Base-by-base conservation (phyloP, 2,329 filamentous ascomycete species). In the Mollisia scopiformis region DNA sequence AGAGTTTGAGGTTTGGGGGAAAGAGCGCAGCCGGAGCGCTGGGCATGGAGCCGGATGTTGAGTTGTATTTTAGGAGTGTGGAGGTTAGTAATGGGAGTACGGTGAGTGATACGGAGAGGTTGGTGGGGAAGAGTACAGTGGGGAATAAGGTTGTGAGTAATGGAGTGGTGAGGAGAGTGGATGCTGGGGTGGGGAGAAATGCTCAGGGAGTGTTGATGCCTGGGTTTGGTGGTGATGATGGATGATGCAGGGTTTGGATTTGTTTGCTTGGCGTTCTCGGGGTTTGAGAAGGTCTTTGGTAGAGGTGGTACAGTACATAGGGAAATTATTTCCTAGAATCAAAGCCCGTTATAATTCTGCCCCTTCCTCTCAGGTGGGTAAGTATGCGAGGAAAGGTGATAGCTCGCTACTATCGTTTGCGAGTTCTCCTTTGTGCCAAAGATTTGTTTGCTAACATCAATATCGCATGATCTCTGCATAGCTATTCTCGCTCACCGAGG, bases 1-100 rank as follows among this genome's bases (percentile, higher is more conserved):
- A 89, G 73, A 72, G 75, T 4, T 82, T 88, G 62, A 71, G 70
- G n/a, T 83, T 90, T 62, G 59, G 56, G 2, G 75, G 74, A 23
- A 82, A 80, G 16, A 69, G 82, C 27, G 65, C 66, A 4, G 66
- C 63, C 3, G 65, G 64, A 0, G 53, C 46, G 21, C 16, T 61
- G 46, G 62, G 64, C n/a, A 56, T 55, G 50, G 33, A 59, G 39
- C 53, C 30, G 28, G 62, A 64, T 61, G 71, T 73, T 52, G 75
- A 81, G 71, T 74, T 89, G 46, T 91, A 88, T 71, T 76, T 73
- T 58, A 78, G 87, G 30, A 77, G 82, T 37, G 82, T 88, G 31
- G 70, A 73, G 23, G 82, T 82, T 7, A 72, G 76, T 3, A 87
- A 88, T 71, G 79, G 80, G 55, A 82, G 78, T 1, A 70, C 86